Percentiles rank a stretch among this genome's conserved stretches.
Conservation (phyloP, 106 monocot genomes). For the Phalaenopsis equestris region DNA sequence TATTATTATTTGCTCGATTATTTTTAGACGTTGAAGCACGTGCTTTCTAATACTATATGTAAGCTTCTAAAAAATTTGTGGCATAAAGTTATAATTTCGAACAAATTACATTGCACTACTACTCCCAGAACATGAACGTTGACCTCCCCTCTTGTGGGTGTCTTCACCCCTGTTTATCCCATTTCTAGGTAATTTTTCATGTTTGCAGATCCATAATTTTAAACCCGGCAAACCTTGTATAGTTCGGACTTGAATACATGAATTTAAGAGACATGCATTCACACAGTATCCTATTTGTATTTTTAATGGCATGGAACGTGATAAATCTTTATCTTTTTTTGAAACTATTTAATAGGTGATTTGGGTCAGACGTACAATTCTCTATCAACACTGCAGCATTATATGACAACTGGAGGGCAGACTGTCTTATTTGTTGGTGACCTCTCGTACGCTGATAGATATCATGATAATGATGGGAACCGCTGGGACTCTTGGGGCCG, state of each 20-base stretch:
- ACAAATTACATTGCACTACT: no score
- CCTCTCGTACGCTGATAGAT: slow-evolving; percentile 90
- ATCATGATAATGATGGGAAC: slow-evolving; percentile 63
- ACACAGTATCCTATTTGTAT: not conserved
- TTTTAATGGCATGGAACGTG: not conserved
- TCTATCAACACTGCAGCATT: slow-evolving; percentile 86
- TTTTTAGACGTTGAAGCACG: no score
- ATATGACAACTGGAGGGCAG: slow-evolving; percentile 65
- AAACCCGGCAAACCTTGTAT: not conserved
- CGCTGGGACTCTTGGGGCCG: slow-evolving; percentile 95
- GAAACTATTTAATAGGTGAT: slow-evolving; percentile 47
- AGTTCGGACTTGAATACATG: not conserved
- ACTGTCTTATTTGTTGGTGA: slow-evolving; percentile 87
- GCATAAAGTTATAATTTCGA: no score
- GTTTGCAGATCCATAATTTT: not conserved
- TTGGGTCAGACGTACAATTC: slow-evolving; percentile 97
- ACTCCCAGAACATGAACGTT: no score
- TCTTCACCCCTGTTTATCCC: not conserved
- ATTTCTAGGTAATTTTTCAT: not conserved
- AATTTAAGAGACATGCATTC: not conserved
- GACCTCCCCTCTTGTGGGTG: not conserved
- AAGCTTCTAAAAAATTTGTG: no score
- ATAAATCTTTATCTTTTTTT: not conserved
- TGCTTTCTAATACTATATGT: no score
- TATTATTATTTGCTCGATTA: no score